Base-by-base conservation (phyloP, 2,329 filamentous ascomycete species). In the Colletotrichum nymphaeae region DNA sequence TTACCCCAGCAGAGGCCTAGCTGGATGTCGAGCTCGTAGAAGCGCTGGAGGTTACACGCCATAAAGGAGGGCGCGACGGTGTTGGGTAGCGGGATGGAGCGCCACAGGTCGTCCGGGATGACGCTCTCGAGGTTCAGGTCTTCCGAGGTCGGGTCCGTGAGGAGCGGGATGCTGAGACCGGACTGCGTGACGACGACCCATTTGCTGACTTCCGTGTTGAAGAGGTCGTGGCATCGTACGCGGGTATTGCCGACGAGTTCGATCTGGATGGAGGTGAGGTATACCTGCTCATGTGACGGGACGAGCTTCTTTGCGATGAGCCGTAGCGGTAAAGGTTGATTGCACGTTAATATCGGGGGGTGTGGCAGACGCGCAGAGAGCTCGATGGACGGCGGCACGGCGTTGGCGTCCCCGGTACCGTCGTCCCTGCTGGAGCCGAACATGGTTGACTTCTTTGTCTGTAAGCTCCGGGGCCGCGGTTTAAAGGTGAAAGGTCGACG, bases 291-390 rank as follows among this genome's bases (percentile, higher is more conserved):
- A 0, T 87, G 86, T 62, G 90, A 91, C 22, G 92, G 87, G 67
- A 89, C 92, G 26, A 95, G 84, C 80, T 95, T 97, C 78, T 93
- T 95, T 52, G 95, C 88, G 16, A 98, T 85, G 9, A 99, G 84
- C 1, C 95, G 90, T 3, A 98, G 86, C 0, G 96, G 96, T 8
- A 98, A 78, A 5, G 95, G 92, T 76, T 95, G 90, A 80, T 97
- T 97, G 84, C 95, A 97, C 0, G 95, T 98, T 63, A 98, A 85
- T 57, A 98, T 93, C 4, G 94, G 89, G 4, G 97, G 97, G 79
- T 95, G 94, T 0, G 97, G 97, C 37, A 99, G 85, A 42, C 96
- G 90, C 4, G 94, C 94, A 78, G 90, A 90, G 65, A 93, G 85
- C 76, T 98, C 95, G 56, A 98, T 88, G 4, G 92, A 93, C 14